phyloP scores from a whole-genome alignment of 768 basidiomycete species.

The Tremella yokohamensis region DNA sequence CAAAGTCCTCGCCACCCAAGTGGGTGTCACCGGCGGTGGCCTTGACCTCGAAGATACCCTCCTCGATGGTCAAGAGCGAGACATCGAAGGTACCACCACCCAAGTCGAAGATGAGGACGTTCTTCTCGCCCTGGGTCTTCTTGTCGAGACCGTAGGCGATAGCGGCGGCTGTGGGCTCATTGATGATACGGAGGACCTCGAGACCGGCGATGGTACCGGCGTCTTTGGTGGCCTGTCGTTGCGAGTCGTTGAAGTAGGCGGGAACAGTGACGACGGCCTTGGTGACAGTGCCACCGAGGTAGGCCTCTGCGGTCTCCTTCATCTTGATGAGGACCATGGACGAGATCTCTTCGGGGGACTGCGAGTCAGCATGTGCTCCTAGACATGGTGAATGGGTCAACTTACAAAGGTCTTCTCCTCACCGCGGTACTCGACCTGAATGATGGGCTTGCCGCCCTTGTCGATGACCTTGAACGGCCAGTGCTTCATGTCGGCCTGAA shows the following conservation, averaged over 20 bases:
- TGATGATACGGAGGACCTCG: constrained; percentile 92
- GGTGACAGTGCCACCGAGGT: constrained; percentile 91
- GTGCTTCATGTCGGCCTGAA: constrained; percentile 57
- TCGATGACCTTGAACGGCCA: constrained; percentile 70
- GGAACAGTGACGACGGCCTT: constrained; percentile 98
- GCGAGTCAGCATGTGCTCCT: constrained; percentile 17
- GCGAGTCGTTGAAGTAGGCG: constrained; percentile 98
- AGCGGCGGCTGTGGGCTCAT: constrained; percentile 94
- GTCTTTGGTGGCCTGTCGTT: constrained; percentile 98
- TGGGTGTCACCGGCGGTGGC: constrained; percentile 93
- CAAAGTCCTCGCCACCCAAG: constrained; percentile 93
- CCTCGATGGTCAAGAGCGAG: constrained; percentile 88
- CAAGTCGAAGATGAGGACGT: constrained; percentile 96
- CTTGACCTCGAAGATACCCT: constrained; percentile 83
- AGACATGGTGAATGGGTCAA: constrained; percentile 19
- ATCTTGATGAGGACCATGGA: constrained; percentile 96
- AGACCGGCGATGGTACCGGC: constrained; percentile 93
- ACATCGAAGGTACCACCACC: constrained; percentile 99
- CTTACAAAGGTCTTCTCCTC: constrained; percentile 78
- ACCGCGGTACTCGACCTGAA: constrained; percentile 73
- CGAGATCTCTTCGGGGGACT: constrained; percentile 90
- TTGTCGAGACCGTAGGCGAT: constrained; percentile 99
- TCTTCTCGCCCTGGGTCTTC: constrained; percentile 78
- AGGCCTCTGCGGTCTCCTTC: constrained; percentile 99
- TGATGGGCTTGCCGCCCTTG: constrained; percentile 73